Evolutionary conservation across 106 monocot genomes (phyloP).

Genomic region (Triglochin maritima): DNA sequence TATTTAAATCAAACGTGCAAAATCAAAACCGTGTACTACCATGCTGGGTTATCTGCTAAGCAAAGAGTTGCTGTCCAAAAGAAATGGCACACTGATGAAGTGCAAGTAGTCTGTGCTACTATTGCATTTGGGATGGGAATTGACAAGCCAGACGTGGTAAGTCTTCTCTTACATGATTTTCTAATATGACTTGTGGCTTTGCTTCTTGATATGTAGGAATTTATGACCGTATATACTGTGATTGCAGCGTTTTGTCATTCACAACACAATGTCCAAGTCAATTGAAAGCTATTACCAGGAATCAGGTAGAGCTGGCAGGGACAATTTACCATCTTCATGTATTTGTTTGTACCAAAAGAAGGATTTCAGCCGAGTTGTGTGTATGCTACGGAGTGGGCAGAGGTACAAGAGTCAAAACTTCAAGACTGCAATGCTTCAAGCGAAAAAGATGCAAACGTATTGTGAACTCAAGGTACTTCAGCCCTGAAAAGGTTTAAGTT

Average conservation of each 20-base stretch:
- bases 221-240: neutral
- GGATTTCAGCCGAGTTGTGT: slow-evolving; percentile 94
- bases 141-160: slow-evolving; percentile 96
- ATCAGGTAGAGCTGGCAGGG: slow-evolving; percentile 95
- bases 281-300: slow-evolving; percentile 99
- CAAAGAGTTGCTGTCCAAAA: slow-evolving; percentile 70
- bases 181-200: neutral
- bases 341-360: slow-evolving; percentile 83
- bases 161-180: slow-evolving; percentile 6
- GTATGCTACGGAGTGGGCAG: slow-evolving; percentile 71
- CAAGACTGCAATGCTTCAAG: slow-evolving; percentile 85
- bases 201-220: neutral
- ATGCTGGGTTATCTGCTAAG: slow-evolving; percentile 75
- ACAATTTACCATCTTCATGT: slow-evolving; percentile 62
- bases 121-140: slow-evolving; percentile 99
- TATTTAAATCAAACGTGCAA: slow-evolving; percentile 73
- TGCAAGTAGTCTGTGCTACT: slow-evolving; percentile 85
- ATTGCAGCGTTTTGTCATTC: slow-evolving; percentile 80
- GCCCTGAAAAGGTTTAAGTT: neutral
- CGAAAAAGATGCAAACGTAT: slow-evolving; percentile 92
- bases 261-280: slow-evolving; percentile 93
- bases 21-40: slow-evolving; percentile 66
- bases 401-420: slow-evolving; percentile 47
- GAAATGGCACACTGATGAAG: slow-evolving; percentile 85
- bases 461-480: slow-evolving; percentile 80